Evolutionary conservation across 345 rosid genomes (phyloP).

Genomic region (Gossypium turneri): DNA sequence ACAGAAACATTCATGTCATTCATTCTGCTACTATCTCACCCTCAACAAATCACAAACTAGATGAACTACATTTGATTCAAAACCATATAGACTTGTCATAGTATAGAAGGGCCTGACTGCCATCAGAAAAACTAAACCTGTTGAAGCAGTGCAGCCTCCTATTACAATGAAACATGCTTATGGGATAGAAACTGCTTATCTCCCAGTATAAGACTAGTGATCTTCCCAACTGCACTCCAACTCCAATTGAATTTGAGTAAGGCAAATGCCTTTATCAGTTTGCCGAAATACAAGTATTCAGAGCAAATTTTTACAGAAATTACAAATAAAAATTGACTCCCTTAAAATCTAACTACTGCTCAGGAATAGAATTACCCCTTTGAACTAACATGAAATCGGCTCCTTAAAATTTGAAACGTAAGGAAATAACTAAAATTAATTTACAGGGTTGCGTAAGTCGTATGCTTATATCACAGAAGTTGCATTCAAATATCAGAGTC

Average conservation of each 20-base stretch:
- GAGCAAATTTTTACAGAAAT: background rate
- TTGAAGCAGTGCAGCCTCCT: background rate
- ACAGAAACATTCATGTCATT: background rate
- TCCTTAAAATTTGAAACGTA: background rate
- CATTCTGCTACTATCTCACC: background rate
- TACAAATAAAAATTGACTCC: background rate
- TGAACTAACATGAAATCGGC: background rate
- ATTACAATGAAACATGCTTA: background rate
- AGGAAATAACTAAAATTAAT: background rate
- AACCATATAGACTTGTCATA: background rate
- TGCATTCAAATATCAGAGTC: background rate
- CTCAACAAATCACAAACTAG: conserved; percentile 1
- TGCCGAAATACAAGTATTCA: background rate
- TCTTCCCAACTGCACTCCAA: background rate
- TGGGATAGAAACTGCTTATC: background rate
- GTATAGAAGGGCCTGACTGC: background rate
- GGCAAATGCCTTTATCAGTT: background rate
- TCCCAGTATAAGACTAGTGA: background rate
- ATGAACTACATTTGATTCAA: background rate
- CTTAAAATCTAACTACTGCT: background rate
- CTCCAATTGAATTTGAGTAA: background rate
- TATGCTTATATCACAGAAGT: background rate
- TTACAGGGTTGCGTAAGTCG: background rate
- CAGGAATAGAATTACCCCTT: background rate
- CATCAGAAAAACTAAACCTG: background rate